phyloP scores from a whole-genome alignment of 2,329 filamentous ascomycete genomes.

The Colletotrichum liriopes region DNA sequence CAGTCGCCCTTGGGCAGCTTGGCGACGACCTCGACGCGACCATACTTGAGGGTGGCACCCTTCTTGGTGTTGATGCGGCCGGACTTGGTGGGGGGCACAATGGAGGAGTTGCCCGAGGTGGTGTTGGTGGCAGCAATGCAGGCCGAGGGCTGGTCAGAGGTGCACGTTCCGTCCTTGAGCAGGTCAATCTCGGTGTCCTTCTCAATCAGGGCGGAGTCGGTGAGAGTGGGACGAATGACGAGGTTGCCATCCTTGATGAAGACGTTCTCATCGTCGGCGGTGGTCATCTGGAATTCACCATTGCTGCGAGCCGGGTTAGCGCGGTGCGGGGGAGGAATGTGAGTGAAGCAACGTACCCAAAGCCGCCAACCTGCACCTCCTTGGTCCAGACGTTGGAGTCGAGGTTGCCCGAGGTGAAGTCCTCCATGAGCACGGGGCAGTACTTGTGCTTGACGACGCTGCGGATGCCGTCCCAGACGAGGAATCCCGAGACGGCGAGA shows the following conservation, averaged over 20 bases:
- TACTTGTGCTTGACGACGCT: conserved; percentile 84
- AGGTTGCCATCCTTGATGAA: conserved; percentile 80
- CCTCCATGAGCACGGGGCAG: conserved; percentile 77
- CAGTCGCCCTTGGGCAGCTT: conserved; percentile 85
- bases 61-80: conserved; percentile 84
- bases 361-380: conserved; percentile 83
- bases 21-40: conserved; percentile 84
- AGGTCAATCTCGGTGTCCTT: conserved; percentile 80
- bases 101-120: conserved; percentile 78
- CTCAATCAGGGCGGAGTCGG: conserved; percentile 77
- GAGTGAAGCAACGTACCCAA: conserved; percentile 71
- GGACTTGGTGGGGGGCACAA: conserved; percentile 84
- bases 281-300: conserved; percentile 86
- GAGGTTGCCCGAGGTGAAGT: conserved; percentile 72
- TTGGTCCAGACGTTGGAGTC: conserved; percentile 78
- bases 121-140: conserved; percentile 83
- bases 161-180: conserved; percentile 76
- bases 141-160: conserved; percentile 67
- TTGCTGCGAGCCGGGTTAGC: conserved; percentile 67
- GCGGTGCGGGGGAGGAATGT: conserved; percentile 2
- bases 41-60: conserved; percentile 82
- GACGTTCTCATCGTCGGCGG: conserved; percentile 79
- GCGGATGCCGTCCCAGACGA: conserved; percentile 82
- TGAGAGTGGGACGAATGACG: conserved; percentile 83
- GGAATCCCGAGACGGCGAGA: conserved; percentile 76